phyloP scores from a whole-genome alignment of 2,329 filamentous ascomycete genomes.

The Chrysosporium queenslandicum region DNA sequence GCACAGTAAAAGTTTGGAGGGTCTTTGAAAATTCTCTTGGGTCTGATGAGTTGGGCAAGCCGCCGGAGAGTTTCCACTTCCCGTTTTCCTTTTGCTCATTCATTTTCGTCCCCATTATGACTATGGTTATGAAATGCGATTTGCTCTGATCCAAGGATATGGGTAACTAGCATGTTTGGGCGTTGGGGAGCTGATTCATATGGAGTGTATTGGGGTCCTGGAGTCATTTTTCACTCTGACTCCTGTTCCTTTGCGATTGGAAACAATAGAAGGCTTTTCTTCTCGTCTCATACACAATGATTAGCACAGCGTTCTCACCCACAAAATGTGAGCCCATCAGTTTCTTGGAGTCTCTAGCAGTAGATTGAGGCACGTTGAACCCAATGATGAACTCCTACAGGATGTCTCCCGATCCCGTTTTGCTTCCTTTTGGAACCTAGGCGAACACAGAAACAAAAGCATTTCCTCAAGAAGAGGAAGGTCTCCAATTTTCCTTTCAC shows the following conservation, averaged over 20 bases:
- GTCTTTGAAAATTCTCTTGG: not conserved
- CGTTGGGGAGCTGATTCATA: not conserved
- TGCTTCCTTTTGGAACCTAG: too few relatives aligned
- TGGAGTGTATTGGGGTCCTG: not conserved
- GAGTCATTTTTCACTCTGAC: not conserved
- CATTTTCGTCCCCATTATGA: conserved; percentile 3
- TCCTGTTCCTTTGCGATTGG: not conserved
- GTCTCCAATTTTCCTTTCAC: too few relatives aligned
- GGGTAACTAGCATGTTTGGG: conserved; percentile 5
- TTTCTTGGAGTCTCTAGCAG: not conserved
- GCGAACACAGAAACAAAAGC: too few relatives aligned
- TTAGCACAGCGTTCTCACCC: not conserved
- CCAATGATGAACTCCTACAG: not conserved
- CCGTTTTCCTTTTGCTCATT: not conserved
- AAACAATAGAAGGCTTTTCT: not conserved
- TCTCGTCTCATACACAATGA: not conserved
- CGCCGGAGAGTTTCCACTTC: not conserved
- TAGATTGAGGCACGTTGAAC: not conserved
- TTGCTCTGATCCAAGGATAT: not conserved
- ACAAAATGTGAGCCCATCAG: not conserved
- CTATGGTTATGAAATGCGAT: conserved; percentile 1
- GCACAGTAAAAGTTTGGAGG: conserved; percentile 32
- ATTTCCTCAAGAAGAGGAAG: too few relatives aligned
- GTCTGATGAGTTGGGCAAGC: not conserved
- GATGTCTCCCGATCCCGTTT: too few relatives aligned